These are phyloP conservation scores for Rhodocollybia butyracea DNA, from an alignment of 768 basidiomycete genomes.

Conservation along the genomic window DNA sequence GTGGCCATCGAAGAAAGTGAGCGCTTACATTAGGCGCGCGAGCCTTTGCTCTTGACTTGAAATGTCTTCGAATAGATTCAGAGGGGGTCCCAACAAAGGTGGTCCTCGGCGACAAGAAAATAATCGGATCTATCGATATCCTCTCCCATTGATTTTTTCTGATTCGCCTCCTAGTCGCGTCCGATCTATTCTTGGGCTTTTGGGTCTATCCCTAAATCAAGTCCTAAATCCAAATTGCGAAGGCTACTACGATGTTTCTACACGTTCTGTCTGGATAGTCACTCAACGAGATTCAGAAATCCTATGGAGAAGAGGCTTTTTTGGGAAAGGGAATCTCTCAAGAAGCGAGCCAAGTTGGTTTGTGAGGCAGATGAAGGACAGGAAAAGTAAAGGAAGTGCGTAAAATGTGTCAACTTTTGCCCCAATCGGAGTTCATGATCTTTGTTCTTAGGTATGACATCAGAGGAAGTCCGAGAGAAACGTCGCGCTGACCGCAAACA, in stretches of 20 bases:
- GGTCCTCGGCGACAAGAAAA: conserved; percentile 58
- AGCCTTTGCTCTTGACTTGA: background rate
- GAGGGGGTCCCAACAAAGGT: conserved; percentile 40
- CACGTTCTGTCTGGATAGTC: conserved; percentile 87
- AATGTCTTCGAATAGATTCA: conserved; percentile 32
- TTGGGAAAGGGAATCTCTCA: conserved; percentile 94
- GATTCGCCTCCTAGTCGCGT: conserved; percentile 38
- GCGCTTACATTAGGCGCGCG: background rate
- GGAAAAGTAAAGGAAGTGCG: conserved; percentile 57
- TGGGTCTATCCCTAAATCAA: conserved; percentile 57
- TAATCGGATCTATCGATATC: conserved; percentile 64
- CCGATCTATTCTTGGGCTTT: conserved; percentile 44
- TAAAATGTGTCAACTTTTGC: conserved; percentile 10
- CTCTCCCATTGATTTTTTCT: conserved; percentile 59
- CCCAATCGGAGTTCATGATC: background rate
- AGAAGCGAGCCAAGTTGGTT: conserved; percentile 95
- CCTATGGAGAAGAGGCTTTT: conserved; percentile 91
- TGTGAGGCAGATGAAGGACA: conserved; percentile 68
- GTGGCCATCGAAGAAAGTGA: conserved; percentile 65
- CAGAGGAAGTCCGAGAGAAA: conserved; percentile 88
- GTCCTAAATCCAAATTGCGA: conserved; percentile 71
- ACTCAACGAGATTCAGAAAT: conserved; percentile 58
- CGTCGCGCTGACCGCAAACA: conserved; percentile 86
- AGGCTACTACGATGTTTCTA: conserved; percentile 73
- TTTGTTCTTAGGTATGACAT: conserved; percentile 54